Percentiles rank a stretch among this genome's conserved stretches.
Conservation (phyloP, 768 basidiomycete genomes). For the Ramaria rubella region DNA sequence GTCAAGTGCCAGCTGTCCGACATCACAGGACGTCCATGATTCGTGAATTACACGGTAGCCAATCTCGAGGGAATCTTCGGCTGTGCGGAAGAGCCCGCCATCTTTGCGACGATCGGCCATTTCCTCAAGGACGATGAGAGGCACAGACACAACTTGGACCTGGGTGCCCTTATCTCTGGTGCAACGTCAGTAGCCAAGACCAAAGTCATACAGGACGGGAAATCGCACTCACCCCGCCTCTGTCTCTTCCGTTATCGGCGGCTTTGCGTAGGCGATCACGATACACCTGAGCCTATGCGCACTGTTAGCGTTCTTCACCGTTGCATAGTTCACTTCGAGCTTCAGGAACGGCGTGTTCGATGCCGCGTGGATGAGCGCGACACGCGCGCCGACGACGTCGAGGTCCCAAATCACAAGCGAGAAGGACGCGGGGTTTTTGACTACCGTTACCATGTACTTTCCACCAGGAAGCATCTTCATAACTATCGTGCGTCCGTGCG, state of each 20-base stretch:
- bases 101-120: neutral
- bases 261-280: conserved; percentile 3
- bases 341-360: neutral
- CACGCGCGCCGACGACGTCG: neutral
- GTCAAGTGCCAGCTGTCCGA: neutral
- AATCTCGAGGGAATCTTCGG: neutral
- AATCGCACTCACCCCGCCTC: neutral
- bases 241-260: neutral
- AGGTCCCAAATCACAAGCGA: conserved; percentile 7
- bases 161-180: neutral
- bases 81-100: neutral
- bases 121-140: neutral
- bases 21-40: neutral
- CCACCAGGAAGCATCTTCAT: conserved; percentile 8
- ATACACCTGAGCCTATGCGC: neutral
- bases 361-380: neutral
- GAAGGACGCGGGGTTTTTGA: neutral
- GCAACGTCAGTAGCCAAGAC: neutral
- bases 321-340: conserved; percentile 1
- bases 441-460: conserved; percentile 3
- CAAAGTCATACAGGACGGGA: neutral
- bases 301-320: too few species aligned
- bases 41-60: neutral
- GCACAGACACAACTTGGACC: neutral
- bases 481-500: neutral